These are phyloP conservation scores for Xylaria grammica DNA, from an alignment of 495 filamentous ascomycete species.

Conservation along the genomic window DNA sequence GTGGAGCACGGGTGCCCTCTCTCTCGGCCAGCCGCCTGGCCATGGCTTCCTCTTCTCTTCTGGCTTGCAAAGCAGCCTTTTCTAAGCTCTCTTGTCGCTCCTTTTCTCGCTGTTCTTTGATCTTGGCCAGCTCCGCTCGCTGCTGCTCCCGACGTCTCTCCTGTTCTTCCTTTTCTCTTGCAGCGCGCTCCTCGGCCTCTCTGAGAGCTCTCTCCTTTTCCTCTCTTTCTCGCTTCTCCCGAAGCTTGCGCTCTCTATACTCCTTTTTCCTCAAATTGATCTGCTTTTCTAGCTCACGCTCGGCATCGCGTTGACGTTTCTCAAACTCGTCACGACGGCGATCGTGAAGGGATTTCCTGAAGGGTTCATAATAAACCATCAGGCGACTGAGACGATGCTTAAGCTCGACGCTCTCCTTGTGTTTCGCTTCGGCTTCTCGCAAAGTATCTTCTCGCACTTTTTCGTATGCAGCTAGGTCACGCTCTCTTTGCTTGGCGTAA, in stretches of 20 bases:
- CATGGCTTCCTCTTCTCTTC: constrained; percentile 61
- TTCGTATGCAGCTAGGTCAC: constrained; percentile 82
- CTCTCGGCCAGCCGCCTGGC: constrained; percentile 56
- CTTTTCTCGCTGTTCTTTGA: constrained; percentile 82
- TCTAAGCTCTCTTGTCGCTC: constrained; percentile 69
- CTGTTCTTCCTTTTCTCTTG: constrained; percentile 82
- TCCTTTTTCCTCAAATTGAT: constrained; percentile 87
- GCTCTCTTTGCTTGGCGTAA: constrained; percentile 81
- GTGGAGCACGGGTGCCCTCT: constrained; percentile 37
- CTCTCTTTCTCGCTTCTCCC: constrained; percentile 81
- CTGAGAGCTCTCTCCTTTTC: constrained; percentile 72
- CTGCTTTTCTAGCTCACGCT: constrained; percentile 87
- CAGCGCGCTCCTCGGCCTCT: constrained; percentile 85
- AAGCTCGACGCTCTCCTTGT: constrained; percentile 83
- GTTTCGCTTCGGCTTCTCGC: constrained; percentile 81
- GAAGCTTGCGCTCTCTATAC: constrained; percentile 70
- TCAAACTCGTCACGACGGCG: constrained; percentile 95
- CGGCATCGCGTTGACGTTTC: constrained; percentile 84
- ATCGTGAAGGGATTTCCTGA: constrained; percentile 77
- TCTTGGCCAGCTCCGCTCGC: constrained; percentile 64
- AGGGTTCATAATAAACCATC: constrained; percentile 78
- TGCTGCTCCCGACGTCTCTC: constrained; percentile 70
- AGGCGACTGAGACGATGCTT: constrained; percentile 89
- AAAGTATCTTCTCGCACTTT: constrained; percentile 74
- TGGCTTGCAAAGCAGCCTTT: constrained; percentile 53